phyloP scores from a whole-genome alignment of 306 rosid genomes.

The Prunus mume region DNA sequence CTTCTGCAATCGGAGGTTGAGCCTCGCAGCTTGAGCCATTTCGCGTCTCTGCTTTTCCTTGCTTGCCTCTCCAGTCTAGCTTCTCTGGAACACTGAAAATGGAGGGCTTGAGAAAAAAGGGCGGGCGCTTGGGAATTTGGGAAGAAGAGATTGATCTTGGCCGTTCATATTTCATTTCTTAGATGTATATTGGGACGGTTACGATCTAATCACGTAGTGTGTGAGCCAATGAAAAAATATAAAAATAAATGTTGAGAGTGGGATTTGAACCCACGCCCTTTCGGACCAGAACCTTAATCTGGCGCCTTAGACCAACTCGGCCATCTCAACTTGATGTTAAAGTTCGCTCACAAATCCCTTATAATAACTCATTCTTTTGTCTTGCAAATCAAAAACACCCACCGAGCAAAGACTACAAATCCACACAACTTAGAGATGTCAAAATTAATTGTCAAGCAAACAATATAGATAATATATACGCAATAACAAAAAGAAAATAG shows the following conservation, averaged over 20 bases:
- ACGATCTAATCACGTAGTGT: background rate
- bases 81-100: background rate
- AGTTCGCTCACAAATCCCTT: fast-evolving
- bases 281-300: conserved; percentile 49
- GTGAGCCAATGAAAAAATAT: no score
- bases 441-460: no score
- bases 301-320: conserved; percentile 48
- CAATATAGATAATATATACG: no score
- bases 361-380: no score
- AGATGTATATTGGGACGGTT: background rate
- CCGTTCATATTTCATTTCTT: conserved; percentile 10
- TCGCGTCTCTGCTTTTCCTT: background rate
- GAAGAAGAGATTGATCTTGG: background rate
- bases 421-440: no score
- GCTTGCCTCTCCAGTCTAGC: background rate
- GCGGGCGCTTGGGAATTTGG: conserved; percentile 7
- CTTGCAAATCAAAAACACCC: no score
- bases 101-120: background rate
- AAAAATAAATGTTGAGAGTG: conserved; percentile 20
- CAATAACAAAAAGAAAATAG: no score
- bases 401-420: no score
- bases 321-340: conserved; percentile 17
- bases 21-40: conserved; percentile 47
- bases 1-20: conserved; percentile 41
- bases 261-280: conserved; percentile 49